Percentiles rank a stretch among this genome's conserved stretches.
Conservation (phyloP, 257 asterid genomes). For the Ajuga chamaepitys region DNA sequence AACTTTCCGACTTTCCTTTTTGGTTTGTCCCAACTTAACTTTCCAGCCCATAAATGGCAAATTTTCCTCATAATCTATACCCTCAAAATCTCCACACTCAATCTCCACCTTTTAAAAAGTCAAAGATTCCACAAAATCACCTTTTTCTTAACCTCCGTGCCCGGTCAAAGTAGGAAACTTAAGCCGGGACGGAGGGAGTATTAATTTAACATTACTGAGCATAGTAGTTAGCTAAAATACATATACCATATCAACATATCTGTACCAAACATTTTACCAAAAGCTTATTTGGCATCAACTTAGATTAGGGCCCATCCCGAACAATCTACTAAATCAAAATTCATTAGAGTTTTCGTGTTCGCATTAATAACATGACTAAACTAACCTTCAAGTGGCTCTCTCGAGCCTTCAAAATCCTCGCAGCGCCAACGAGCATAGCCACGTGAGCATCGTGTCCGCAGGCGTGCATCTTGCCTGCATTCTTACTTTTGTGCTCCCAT, state of each 20-base stretch:
- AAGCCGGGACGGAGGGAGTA: no score
- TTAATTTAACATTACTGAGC: slow-evolving; percentile 11
- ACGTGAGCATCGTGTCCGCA: slow-evolving; percentile 80
- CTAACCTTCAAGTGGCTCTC: slow-evolving; percentile 46
- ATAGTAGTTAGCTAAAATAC: slow-evolving; percentile 3
- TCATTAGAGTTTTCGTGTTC: not conserved
- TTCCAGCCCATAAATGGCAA: no score
- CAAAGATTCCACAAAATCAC: no score
- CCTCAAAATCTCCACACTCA: no score
- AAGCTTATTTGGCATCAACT: not conserved
- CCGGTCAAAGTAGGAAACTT: no score
- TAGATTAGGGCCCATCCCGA: no score
- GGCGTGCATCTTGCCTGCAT: slow-evolving; percentile 69
- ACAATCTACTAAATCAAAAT: no score
- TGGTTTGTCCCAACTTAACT: no score
- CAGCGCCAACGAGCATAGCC: slow-evolving; percentile 72
- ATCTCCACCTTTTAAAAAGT: no score
- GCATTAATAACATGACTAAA: not conserved
- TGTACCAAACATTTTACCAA: slow-evolving; percentile 5
- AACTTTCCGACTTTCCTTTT: no score
- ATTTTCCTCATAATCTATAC: no score
- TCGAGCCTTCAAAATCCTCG: slow-evolving; percentile 52
- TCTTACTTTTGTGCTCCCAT: slow-evolving; percentile 67
- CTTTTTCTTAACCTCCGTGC: no score
- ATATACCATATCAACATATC: not conserved